phyloP scores from a whole-genome alignment of 306 rosid genomes.

The Cucurbita ficifolia region DNA sequence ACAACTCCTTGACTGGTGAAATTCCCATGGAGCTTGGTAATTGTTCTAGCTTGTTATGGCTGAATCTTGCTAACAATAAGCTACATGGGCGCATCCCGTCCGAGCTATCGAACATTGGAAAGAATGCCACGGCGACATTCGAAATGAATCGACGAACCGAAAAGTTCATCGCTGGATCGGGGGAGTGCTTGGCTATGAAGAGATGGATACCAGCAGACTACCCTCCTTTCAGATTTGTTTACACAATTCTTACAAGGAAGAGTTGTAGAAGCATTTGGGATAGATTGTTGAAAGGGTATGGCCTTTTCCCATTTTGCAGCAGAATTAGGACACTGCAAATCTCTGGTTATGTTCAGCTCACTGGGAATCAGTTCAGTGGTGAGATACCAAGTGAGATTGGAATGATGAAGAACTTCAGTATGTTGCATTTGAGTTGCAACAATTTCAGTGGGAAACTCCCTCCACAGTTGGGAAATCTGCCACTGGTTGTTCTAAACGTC shows the following conservation, averaged over 20 bases:
- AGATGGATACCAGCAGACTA: conserved; percentile 97
- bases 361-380: conserved; percentile 54
- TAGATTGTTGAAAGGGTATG: conserved; percentile 55
- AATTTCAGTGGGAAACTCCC: conserved; percentile 54
- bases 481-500: conserved; percentile 51
- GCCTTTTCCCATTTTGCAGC: conserved; percentile 41
- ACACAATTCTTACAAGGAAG: conserved; percentile 61
- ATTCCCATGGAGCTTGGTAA: conserved; percentile 69
- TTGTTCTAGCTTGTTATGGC: conserved; percentile 77
- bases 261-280: conserved; percentile 76
- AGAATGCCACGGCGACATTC: conserved; percentile 39
- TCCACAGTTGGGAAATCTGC: conserved; percentile 32
- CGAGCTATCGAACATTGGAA: conserved; percentile 56
- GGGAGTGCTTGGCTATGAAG: conserved; percentile 77
- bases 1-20: conserved; percentile 45
- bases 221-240: conserved; percentile 83
- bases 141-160: conserved; percentile 21
- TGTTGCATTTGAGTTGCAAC: conserved; percentile 65
- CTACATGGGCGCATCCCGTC: conserved; percentile 54
- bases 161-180: conserved; percentile 41
- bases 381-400: conserved; percentile 63
- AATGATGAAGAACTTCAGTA: conserved; percentile 42
- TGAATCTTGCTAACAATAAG: conserved; percentile 73
- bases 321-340: conserved; percentile 22
- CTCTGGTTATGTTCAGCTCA: conserved; percentile 77